Evolutionary conservation across 83 land plant species (phyloP), one percentile per base, ranked within the genome.

Genomic region (Thuja plicata): DNA sequence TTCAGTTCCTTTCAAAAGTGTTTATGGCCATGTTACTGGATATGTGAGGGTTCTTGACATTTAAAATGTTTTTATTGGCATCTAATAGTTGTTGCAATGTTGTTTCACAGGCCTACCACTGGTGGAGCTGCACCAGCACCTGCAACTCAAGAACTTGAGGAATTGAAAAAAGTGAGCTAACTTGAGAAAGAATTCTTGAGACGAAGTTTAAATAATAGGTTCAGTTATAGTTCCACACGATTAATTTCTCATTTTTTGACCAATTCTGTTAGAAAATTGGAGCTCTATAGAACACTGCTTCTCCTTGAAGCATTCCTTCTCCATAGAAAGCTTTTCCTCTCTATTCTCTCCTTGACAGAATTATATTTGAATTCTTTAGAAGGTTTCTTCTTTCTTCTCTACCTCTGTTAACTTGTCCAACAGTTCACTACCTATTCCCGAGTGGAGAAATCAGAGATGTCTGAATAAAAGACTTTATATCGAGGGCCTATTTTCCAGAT

Each of bases 51-150:
- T 52, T 86, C 30, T 8, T 11, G 27, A 5, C 38, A 62, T 27
- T 40, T 60, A 60, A 52, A 35, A 46, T 52, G 32, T 76, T 87
- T 43, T 32, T 32, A 80, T 38, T 46, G 85, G 85, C n/a, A 48
- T 27, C 32, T 46, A 40, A 45, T 46, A 46, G 48, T 46, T 83
- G 30, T 27, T 30, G 55, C 35, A 16, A 6, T 74, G 7, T 40
- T 70, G 6, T 89, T 62, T 41, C 46, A 57, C 91, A 92, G 93
- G 89, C 93, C 93, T 32, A 92, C 93, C 17, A 92, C 93, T 66
- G 93, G 93, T 83, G 93, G 93, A 41, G 91, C 80, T 86, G 89
- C 84, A 38, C 88, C 91, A 45, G 35, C 91, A 13, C 89, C 90
- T 19, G 43, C 89, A 0, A 21, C 89, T 43, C 30, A 10, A 24